phyloP scores from a whole-genome alignment of 2,329 filamentous ascomycete genomes.

The Didymosphaeria variabile region DNA sequence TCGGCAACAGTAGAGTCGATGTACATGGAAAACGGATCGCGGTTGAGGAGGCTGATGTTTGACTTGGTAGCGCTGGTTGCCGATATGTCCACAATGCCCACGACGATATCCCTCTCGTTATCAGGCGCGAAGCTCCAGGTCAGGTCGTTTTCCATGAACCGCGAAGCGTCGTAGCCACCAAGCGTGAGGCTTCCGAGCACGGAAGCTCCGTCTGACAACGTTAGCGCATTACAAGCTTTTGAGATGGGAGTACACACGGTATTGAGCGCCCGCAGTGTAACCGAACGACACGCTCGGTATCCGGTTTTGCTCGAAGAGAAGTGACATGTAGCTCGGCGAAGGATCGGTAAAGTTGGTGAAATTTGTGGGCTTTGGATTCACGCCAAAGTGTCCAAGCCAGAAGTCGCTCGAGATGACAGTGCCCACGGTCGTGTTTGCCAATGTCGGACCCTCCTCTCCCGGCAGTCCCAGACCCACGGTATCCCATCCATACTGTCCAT shows the following conservation, averaged over 20 bases:
- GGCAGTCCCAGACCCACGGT: slow-evolving; percentile 52
- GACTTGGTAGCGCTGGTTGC: slow-evolving; percentile 39
- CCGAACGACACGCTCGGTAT: slow-evolving; percentile 79
- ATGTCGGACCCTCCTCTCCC: slow-evolving; percentile 51
- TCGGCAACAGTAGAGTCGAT: slow-evolving; percentile 61
- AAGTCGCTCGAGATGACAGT: slow-evolving; percentile 52
- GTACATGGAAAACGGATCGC: slow-evolving; percentile 51
- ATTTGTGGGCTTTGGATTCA: slow-evolving; percentile 61
- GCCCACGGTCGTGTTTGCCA: slow-evolving; percentile 55
- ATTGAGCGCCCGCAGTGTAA: slow-evolving; percentile 78
- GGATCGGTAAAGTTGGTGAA: slow-evolving; percentile 61
- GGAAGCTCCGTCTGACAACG: slow-evolving; percentile 37
- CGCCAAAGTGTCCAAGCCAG: slow-evolving; percentile 58
- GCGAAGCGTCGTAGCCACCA: slow-evolving; percentile 73
- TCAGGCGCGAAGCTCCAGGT: slow-evolving; percentile 66
- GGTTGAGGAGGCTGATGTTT: slow-evolving; percentile 48
- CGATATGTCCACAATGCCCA: slow-evolving; percentile 60
- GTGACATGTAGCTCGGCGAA: slow-evolving; percentile 62
- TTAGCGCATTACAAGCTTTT: slow-evolving; percentile 14
- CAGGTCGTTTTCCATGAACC: slow-evolving; percentile 68
- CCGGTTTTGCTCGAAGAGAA: slow-evolving; percentile 62
- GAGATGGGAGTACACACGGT: slow-evolving; percentile 60
- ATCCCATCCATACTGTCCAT: slow-evolving; percentile 71
- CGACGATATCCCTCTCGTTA: slow-evolving; percentile 67
- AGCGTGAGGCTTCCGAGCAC: slow-evolving; percentile 65